Conservation (phyloP, 108 stramenopile species). For the Conticribra guillardii region DNA sequence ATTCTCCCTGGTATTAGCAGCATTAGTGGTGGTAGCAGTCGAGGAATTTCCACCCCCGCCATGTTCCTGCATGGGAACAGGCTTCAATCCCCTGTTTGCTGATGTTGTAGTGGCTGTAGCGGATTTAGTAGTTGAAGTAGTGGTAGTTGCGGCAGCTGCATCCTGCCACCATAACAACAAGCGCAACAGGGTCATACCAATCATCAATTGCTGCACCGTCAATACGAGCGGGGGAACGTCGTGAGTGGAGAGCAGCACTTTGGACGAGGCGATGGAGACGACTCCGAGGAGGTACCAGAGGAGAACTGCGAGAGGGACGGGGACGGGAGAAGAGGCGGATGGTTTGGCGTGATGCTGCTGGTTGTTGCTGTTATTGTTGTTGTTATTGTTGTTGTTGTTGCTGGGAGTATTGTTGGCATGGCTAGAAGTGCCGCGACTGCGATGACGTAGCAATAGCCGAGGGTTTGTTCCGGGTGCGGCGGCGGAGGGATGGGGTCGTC, state of each 20-base stretch:
- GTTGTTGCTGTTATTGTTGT: background rate
- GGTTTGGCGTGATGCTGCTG: background rate
- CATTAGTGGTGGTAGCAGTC: too few relatives aligned
- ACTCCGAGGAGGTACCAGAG: constrained; percentile 86
- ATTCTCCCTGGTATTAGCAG: too few relatives aligned
- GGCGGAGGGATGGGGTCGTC: constrained; percentile 21
- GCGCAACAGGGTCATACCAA: constrained; percentile 50
- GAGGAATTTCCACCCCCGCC: too few relatives aligned
- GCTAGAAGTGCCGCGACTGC: background rate
- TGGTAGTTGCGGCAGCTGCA: background rate
- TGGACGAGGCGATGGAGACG: constrained; percentile 73
- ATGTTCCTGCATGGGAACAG: constrained; percentile 32
- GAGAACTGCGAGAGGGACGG: constrained; percentile 54
- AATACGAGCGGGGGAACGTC: constrained; percentile 57
- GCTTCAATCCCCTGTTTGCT: too few relatives aligned
- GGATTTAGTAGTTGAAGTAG: too few relatives aligned
- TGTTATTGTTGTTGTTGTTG: background rate
- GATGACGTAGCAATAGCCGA: constrained; percentile 6
- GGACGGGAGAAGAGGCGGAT: background rate
- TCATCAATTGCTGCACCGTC: constrained; percentile 60
- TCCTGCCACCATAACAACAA: constrained; percentile 26
- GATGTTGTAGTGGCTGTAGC: too few relatives aligned
- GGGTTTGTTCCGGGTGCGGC: background rate
- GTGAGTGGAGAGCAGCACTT: constrained; percentile 55
- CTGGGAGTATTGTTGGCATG: background rate